Conservation (phyloP, 2,329 filamentous ascomycete genomes). For the Aphanocladium album region DNA sequence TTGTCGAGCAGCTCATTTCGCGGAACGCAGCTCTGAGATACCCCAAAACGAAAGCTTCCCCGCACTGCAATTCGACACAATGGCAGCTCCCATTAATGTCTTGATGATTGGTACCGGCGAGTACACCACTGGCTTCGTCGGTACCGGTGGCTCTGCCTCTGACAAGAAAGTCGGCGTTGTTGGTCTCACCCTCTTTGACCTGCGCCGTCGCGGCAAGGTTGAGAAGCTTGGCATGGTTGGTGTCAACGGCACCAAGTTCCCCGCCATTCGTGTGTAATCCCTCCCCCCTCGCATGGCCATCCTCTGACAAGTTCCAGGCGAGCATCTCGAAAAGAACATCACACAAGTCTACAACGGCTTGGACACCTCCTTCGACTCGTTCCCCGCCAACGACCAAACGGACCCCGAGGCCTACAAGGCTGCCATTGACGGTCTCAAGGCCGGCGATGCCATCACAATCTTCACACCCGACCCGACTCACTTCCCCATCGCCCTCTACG, state of each 20-base stretch:
- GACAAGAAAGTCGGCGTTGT: constrained; percentile 98
- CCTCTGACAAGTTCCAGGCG: constrained; percentile 43
- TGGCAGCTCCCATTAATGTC: constrained; percentile 9
- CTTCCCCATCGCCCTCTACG: constrained; percentile 86
- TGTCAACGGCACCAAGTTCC: constrained; percentile 82
- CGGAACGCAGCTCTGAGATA: neutral
- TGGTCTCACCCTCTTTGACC: constrained; percentile 81
- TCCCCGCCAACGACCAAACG: constrained; percentile 64
- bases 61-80: neutral
- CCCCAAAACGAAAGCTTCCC: neutral
- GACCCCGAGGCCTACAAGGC: constrained; percentile 82
- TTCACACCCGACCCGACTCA: constrained; percentile 94
- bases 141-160: constrained; percentile 73
- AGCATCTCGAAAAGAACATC: constrained; percentile 86
- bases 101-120: constrained; percentile 74
- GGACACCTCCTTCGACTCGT: constrained; percentile 81
- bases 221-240: constrained; percentile 83
- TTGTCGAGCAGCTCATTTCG: neutral
- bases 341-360: constrained; percentile 80
- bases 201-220: constrained; percentile 84
- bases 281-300: no score
- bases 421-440: constrained; percentile 76
- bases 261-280: constrained; percentile 68
- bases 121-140: constrained; percentile 94
- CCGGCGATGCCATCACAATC: constrained; percentile 88